Conservation (phyloP, 1,284 basidiomycete genomes). For the Ceratobasidium sp. region DNA sequence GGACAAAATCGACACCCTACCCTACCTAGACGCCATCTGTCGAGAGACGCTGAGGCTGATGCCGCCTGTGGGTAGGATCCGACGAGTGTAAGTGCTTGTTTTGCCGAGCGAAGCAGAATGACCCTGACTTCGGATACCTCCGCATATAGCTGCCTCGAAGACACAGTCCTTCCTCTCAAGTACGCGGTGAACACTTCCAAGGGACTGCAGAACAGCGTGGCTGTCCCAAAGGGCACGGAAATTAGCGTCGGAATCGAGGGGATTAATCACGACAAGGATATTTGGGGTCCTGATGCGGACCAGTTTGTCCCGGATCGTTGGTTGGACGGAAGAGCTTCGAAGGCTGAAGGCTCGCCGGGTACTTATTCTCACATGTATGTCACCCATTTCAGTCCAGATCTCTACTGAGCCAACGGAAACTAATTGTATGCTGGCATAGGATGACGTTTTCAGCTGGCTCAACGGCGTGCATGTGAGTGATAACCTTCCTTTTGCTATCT, state of each 20-base stretch:
- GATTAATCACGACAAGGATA: conserved; percentile 1
- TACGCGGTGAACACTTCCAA: conserved; percentile 6
- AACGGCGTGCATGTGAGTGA: conserved; percentile 22
- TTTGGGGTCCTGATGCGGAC: conserved; percentile 16
- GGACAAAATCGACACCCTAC: conserved; percentile 54
- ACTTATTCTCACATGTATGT: conserved; percentile 19
- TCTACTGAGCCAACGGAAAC: background rate
- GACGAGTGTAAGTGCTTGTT: conserved; percentile 62
- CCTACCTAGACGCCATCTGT: conserved; percentile 73
- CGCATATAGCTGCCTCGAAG: conserved; percentile 12
- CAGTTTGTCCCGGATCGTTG: conserved; percentile 20
- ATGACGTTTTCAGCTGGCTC: conserved; percentile 28
- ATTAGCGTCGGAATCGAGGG: conserved; percentile 46
- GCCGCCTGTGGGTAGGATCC: conserved; percentile 74
- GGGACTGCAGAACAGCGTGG: background rate
- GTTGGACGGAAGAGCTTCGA: conserved; percentile 17
- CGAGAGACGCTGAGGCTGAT: conserved; percentile 76
- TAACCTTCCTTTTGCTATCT: background rate
- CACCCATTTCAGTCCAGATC: background rate
- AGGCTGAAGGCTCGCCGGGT: background rate
- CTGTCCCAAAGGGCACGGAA: conserved; percentile 49
- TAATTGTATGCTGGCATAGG: background rate
- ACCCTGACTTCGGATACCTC: background rate
- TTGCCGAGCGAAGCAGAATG: background rate
- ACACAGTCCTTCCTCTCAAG: conserved; percentile 11